A percentile compares a stretch with the other conserved stretches of the same genome.
These are phyloP conservation scores for Kodamaea lidongshanica DNA, from an alignment of 805 yeast genomes.

Conservation along the genomic window DNA sequence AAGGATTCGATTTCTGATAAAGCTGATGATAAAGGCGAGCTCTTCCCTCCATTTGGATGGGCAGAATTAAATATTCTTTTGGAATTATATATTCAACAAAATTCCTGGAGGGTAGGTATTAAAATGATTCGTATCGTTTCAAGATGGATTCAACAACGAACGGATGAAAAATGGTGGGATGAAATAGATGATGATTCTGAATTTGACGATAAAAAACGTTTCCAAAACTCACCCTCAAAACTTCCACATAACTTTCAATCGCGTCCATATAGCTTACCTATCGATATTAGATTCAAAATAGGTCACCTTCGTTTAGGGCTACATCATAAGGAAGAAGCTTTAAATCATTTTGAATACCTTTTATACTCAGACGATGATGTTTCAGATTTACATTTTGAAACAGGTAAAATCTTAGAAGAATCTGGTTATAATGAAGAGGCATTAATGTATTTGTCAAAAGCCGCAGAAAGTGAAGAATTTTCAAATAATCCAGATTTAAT, in stretches of 20 bases:
- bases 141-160: conserved; percentile 76
- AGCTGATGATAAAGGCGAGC: background rate
- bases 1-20: conserved; percentile 14
- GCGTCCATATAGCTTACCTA: conserved; percentile 57
- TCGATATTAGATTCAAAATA: conserved; percentile 79
- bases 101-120: conserved; percentile 59
- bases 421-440: conserved; percentile 74
- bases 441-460: conserved; percentile 52
- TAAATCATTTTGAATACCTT: conserved; percentile 59
- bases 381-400: conserved; percentile 67
- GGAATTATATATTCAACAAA: conserved; percentile 69
- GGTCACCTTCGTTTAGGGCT: conserved; percentile 67
- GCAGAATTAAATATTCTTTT: conserved; percentile 78
- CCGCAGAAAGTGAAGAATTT: conserved; percentile 50
- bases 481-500: conserved; percentile 45
- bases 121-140: conserved; percentile 62
- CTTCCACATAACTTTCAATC: no score
- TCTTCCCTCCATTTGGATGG: conserved; percentile 69
- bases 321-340: conserved; percentile 63
- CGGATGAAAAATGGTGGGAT: conserved; percentile 61
- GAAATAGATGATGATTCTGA: conserved; percentile 66
- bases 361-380: conserved; percentile 53
- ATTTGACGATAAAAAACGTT: conserved; percentile 70
- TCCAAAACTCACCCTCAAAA: conserved; percentile 19
- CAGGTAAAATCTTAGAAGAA: conserved; percentile 67